Conservation (phyloP, 306 rosid species). For the Prunus mume region DNA sequence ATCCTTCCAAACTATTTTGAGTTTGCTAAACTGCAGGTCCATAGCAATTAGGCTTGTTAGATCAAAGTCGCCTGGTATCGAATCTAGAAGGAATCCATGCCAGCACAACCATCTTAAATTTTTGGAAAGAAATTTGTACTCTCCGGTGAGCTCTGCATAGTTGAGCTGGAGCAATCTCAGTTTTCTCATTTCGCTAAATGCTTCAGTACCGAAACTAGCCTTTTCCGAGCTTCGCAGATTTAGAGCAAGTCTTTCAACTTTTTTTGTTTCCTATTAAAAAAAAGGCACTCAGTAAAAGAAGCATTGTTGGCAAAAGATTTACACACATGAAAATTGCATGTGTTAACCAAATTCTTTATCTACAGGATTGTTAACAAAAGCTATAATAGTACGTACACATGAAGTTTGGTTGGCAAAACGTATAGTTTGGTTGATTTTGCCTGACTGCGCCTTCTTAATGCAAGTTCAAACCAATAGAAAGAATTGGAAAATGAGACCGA, state of each 20-base stretch:
- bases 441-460: too few relatives aligned
- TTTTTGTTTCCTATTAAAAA: conserved; percentile 13
- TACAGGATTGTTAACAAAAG: too few relatives aligned
- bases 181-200: conserved; percentile 35
- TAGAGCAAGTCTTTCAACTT: too few relatives aligned
- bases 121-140: conserved; percentile 29
- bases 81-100: conserved; percentile 1
- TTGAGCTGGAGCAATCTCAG: conserved; percentile 42
- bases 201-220: not conserved
- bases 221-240: not conserved
- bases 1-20: conserved; percentile 32
- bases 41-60: conserved; percentile 25
- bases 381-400: too few relatives aligned
- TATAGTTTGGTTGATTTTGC: too few relatives aligned
- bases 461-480: too few relatives aligned
- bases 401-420: too few relatives aligned
- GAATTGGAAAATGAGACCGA: too few relatives aligned
- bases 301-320: too few relatives aligned
- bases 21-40: conserved; percentile 5
- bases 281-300: not conserved
- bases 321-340: too few relatives aligned
- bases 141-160: conserved; percentile 19
- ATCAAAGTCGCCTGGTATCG: conserved; percentile 10
- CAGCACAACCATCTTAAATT: conserved; percentile 8
- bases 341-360: too few relatives aligned